phyloP scores from a whole-genome alignment of 129 eudicot species.

The Flaveria ramosissima region DNA sequence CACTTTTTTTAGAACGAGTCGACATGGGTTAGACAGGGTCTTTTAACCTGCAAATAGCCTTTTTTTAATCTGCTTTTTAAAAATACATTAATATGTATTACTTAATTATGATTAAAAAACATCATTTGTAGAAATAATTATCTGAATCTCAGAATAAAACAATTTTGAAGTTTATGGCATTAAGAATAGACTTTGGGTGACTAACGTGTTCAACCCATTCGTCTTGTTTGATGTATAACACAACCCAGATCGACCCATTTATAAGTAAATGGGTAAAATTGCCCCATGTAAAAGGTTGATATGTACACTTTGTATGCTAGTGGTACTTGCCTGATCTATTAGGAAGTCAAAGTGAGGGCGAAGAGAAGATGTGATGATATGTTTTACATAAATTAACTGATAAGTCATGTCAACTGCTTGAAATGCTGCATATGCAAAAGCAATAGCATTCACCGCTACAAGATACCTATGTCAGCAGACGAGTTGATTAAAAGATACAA shows the following conservation, averaged over 20 bases:
- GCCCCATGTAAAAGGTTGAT: background rate
- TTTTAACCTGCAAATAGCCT: background rate
- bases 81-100: background rate
- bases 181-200: background rate
- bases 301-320: background rate
- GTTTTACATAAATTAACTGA: slow-evolving; percentile 50
- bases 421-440: slow-evolving; percentile 74
- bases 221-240: background rate
- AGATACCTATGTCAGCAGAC: slow-evolving; percentile 57
- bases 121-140: background rate
- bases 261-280: background rate
- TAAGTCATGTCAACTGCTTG: slow-evolving; percentile 71
- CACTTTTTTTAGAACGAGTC: background rate
- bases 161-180: background rate
- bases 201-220: background rate
- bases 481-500: background rate
- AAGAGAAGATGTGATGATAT: slow-evolving; percentile 46
- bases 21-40: background rate
- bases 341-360: slow-evolving; percentile 70
- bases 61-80: background rate
- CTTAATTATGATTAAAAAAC: slow-evolving; percentile 1
- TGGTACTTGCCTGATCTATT: slow-evolving; percentile 82
- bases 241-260: background rate
- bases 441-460: slow-evolving; percentile 63
- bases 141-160: background rate